These are phyloP conservation scores for Dissophora ornata DNA, from an alignment of 192 early-diverging fungal species.

Conservation along the genomic window DNA sequence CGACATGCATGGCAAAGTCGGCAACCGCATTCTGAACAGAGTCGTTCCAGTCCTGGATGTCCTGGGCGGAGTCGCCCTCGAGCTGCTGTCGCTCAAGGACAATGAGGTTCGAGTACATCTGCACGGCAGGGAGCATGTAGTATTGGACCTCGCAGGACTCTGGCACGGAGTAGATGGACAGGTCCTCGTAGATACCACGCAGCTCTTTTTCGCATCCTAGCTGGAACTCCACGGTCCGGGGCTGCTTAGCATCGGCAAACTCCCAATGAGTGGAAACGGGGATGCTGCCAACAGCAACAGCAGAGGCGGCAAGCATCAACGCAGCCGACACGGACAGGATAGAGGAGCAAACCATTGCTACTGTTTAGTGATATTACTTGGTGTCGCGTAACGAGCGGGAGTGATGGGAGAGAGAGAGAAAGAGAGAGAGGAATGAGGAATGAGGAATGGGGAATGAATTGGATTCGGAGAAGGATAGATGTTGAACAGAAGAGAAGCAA, in stretches of 20 bases:
- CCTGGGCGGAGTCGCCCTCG: constrained; percentile 28
- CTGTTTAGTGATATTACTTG: too few relatives aligned
- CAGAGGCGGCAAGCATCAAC: constrained; percentile 27
- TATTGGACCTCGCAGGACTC: constrained; percentile 14
- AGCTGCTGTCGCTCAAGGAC: constrained; percentile 48
- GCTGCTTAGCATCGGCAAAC: constrained; percentile 29
- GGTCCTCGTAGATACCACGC: constrained; percentile 51
- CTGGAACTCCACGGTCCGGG: constrained; percentile 34
- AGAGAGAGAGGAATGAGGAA: background rate
- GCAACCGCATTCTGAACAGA: constrained; percentile 27
- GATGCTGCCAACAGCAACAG: constrained; percentile 7
- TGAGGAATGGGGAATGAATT: background rate
- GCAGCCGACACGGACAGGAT: constrained; percentile 43
- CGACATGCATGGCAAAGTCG: constrained; percentile 12
- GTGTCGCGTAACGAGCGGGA: constrained; percentile 1
- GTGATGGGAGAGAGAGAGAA: background rate
- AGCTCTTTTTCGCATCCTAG: constrained; percentile 34
- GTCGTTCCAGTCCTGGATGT: constrained; percentile 38
- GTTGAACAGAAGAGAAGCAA: too few relatives aligned
- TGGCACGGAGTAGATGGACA: constrained; percentile 43
- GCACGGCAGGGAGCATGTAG: constrained; percentile 26
- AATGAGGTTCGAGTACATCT: constrained; percentile 36
- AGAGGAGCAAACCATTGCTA: constrained; percentile 33
- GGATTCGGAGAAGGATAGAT: too few relatives aligned
- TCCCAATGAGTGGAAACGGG: constrained; percentile 26